These are phyloP conservation scores for Saccharomyces hybrid DNA, from an alignment of 1,139 yeast species.

Conservation along the genomic window DNA sequence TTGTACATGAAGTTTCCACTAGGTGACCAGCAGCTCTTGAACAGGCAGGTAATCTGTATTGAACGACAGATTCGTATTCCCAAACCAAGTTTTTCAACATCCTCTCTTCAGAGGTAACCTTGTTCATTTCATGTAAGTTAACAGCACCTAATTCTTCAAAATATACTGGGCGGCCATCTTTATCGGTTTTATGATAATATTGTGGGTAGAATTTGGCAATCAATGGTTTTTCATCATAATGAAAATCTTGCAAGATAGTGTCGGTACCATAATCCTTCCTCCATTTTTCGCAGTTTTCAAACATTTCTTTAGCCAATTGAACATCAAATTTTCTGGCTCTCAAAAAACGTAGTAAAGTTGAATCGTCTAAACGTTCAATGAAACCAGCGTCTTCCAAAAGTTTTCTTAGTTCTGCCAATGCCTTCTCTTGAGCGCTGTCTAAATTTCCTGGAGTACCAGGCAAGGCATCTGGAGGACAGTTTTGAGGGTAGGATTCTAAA, in stretches of 20 bases:
- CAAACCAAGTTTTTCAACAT: constrained; percentile 93
- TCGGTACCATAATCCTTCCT: constrained; percentile 79
- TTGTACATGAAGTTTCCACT: constrained; percentile 94
- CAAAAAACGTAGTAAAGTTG: constrained; percentile 78
- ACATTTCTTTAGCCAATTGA: constrained; percentile 74
- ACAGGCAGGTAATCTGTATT: constrained; percentile 85
- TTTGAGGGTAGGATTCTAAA: constrained; percentile 57
- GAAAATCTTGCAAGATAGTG: constrained; percentile 78
- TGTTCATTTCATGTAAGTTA: constrained; percentile 83
- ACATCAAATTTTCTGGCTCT: constrained; percentile 94
- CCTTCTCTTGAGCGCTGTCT: constrained; percentile 58
- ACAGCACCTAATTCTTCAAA: constrained; percentile 90
- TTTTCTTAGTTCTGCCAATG: constrained; percentile 51
- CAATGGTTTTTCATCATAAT: constrained; percentile 80
- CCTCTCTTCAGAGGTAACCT: constrained; percentile 89
- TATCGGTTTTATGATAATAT: constrained; percentile 94
- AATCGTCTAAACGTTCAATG: constrained; percentile 73
- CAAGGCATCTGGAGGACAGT: constrained; percentile 53
- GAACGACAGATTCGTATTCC: constrained; percentile 91
- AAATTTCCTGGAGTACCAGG: constrained; percentile 82
- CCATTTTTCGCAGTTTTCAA: constrained; percentile 83
- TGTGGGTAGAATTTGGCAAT: constrained; percentile 92
- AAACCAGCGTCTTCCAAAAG: constrained; percentile 58
- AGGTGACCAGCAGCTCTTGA: constrained; percentile 72
- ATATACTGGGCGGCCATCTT: constrained; percentile 94